phyloP scores from a whole-genome alignment of 2,329 filamentous ascomycete genomes.

The Fragosphaeria purpurea region DNA sequence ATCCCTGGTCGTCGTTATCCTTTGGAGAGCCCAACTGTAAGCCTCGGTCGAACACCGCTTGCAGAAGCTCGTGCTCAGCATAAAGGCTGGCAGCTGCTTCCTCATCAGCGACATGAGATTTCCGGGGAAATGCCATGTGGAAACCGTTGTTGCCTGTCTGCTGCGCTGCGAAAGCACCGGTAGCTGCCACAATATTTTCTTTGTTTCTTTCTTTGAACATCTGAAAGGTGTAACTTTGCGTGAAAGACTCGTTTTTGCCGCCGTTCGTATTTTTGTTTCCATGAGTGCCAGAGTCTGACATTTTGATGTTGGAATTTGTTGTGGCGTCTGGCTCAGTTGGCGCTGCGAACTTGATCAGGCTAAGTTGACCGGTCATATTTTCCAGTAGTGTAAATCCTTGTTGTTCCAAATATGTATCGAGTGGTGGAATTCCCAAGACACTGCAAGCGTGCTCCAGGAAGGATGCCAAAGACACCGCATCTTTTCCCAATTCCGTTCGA shows the following conservation, averaged over 20 bases:
- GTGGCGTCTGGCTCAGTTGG: too few relatives aligned
- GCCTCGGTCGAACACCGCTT: slow-evolving; percentile 5
- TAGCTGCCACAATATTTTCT: neutral
- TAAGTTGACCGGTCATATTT: neutral
- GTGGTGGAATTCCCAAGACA: neutral
- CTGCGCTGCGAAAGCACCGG: neutral
- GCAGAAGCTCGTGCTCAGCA: slow-evolving; percentile 7
- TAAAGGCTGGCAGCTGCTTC: neutral
- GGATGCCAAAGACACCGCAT: neutral
- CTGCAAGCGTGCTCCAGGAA: neutral
- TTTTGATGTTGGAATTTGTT: too few relatives aligned
- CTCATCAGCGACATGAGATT: neutral
- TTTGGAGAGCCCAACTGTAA: neutral
- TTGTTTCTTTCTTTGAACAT: neutral
- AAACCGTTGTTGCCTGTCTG: neutral
- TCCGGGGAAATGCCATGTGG: too few relatives aligned
- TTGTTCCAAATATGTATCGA: neutral
- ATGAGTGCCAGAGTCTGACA: too few relatives aligned
- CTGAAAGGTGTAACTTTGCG: neutral
- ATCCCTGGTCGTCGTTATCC: neutral
- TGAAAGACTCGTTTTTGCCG: too few relatives aligned
- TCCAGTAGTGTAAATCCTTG: neutral
- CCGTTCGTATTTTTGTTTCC: too few relatives aligned
- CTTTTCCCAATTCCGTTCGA: neutral
- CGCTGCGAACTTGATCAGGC: neutral